phyloP scores from a whole-genome alignment of 2,329 filamentous ascomycete genomes.

The Neofusicoccum umdonicola region DNA sequence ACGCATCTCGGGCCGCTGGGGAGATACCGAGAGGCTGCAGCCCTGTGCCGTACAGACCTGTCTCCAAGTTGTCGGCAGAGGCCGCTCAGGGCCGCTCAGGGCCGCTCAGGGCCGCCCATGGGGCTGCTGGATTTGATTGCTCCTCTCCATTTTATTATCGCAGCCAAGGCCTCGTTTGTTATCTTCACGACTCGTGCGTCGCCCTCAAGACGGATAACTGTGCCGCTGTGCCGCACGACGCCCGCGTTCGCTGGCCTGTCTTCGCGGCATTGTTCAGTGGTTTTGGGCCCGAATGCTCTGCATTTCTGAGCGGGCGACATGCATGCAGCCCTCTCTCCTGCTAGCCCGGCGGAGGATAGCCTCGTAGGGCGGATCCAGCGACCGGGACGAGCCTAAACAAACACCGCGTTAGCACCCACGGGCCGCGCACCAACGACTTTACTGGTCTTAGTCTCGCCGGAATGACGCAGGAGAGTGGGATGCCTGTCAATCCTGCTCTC shows the following conservation, averaged over 20 bases:
- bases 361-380: not conserved
- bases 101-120: not conserved
- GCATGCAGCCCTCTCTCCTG: not conserved
- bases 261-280: not conserved
- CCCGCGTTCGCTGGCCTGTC: too few relatives aligned
- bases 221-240: not conserved
- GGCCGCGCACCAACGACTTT: not conserved
- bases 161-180: not conserved
- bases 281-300: not conserved
- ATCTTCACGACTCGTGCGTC: conserved; percentile 7
- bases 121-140: not conserved
- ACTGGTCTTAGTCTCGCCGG: not conserved
- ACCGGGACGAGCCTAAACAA: not conserved
- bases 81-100: too few relatives aligned
- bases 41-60: too few relatives aligned
- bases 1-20: too few relatives aligned
- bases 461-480: conserved; percentile 9
- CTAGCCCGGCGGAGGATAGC: conserved; percentile 1
- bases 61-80: not conserved
- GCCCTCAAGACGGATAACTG: not conserved
- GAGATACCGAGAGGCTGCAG: too few relatives aligned
- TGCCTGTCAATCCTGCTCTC: not conserved
- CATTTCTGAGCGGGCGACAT: not conserved
- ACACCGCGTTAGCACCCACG: not conserved
- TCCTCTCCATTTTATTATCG: not conserved